phyloP scores from a whole-genome alignment of 192 early-diverging fungal genomes.

The Geranomyces michiganensis region DNA sequence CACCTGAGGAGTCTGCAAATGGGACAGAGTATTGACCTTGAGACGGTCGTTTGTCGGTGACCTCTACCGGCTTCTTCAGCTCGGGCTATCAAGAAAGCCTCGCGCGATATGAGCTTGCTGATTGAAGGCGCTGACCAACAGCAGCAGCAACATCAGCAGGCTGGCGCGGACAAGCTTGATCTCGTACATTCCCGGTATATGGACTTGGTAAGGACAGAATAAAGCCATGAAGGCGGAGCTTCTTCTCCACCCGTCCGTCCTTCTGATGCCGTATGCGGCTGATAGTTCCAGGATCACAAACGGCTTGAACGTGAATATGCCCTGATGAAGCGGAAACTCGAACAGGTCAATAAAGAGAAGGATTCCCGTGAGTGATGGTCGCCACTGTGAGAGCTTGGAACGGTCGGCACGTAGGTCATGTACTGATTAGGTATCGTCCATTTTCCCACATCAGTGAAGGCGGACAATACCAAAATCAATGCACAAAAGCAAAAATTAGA shows the following conservation, averaged over 20 bases:
- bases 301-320: conserved; percentile 56
- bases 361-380: conserved; percentile 42
- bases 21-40: too few species aligned
- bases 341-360: conserved; percentile 53
- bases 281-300: conserved; percentile 62
- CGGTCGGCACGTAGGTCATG: too few species aligned
- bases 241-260: not conserved
- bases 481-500: conserved; percentile 59
- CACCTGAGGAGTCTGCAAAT: too few species aligned
- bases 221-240: too few species aligned
- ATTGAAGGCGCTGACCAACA: conserved; percentile 37
- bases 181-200: conserved; percentile 60
- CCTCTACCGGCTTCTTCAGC: conserved; percentile 35
- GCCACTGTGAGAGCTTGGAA: not conserved
- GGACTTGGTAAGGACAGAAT: conserved; percentile 52
- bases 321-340: conserved; percentile 51
- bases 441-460: conserved; percentile 28
- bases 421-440: too few species aligned
- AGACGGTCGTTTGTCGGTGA: too few species aligned
- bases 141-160: conserved; percentile 17
- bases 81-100: conserved; percentile 61
- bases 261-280: too few species aligned
- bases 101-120: conserved; percentile 55
- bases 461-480: conserved; percentile 36
- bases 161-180: conserved; percentile 47